Conservation (phyloP, 2,329 filamentous ascomycete species). For the Fusarium pseudoanthophilum region DNA sequence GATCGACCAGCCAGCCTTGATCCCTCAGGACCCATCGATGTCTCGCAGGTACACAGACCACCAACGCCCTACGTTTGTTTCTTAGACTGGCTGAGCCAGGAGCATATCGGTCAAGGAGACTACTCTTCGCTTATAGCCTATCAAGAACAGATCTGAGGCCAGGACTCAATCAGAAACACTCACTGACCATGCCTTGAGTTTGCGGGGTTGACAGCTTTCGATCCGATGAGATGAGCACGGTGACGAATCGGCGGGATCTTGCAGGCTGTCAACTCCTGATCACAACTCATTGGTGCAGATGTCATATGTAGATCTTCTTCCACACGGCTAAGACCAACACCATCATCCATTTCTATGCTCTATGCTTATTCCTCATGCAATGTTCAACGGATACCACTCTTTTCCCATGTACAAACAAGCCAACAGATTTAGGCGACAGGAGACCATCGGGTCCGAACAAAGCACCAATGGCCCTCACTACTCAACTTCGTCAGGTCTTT, state of each 20-base stretch:
- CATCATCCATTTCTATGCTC: not conserved
- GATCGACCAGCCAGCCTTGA: constrained; percentile 5
- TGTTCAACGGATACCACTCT: not conserved
- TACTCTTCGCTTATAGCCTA: not conserved
- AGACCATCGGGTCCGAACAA: constrained; percentile 11
- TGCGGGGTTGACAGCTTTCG: constrained; percentile 21
- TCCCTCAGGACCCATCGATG: not conserved
- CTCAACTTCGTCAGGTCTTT: constrained; percentile 12
- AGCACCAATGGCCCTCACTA: not conserved
- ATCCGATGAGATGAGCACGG: constrained; percentile 14
- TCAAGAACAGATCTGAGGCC: not conserved
- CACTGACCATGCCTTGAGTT: constrained; percentile 5
- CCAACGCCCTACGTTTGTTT: constrained; percentile 16
- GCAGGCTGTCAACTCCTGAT: not conserved
- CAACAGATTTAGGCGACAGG: not conserved
- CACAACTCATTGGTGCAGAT: not conserved
- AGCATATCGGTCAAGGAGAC: constrained; percentile 11
- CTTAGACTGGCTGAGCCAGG: constrained; percentile 8
- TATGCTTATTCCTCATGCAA: not conserved
- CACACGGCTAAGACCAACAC: not conserved
- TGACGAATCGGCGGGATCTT: constrained; percentile 18
- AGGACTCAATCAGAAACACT: not conserved
- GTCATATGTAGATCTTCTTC: not conserved
- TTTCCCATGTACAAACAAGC: not conserved
- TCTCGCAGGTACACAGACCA: constrained; percentile 21